Percentiles rank a stretch among this genome's conserved stretches.
Evolutionary conservation across 345 rosid species (phyloP).

Genomic region (Lepidium africanum): DNA sequence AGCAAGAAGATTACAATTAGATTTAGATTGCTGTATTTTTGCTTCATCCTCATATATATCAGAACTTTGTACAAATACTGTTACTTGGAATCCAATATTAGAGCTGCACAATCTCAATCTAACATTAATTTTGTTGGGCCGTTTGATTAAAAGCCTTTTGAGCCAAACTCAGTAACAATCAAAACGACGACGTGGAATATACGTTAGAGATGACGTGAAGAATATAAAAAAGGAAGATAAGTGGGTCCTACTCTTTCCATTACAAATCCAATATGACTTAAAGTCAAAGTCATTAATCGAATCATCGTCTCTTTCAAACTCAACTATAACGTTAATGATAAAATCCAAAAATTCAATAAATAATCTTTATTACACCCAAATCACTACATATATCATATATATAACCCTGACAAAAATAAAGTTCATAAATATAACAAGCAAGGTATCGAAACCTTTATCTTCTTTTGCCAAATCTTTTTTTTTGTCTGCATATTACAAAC

Average conservation of each 20-base stretch:
- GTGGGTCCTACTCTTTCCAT: slow-evolving; percentile 3
- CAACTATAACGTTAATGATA: neutral
- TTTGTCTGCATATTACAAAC: neutral
- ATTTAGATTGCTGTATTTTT: neutral
- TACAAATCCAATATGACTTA: slow-evolving; percentile 15
- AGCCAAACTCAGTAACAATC: neutral
- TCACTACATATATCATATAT: no score
- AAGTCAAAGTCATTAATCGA: slow-evolving; percentile 13
- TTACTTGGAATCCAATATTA: neutral
- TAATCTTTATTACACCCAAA: no score
- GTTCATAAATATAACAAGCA: slow-evolving; percentile 13
- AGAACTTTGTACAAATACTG: neutral
- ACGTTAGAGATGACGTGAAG: slow-evolving; percentile 6
- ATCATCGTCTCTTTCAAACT: slow-evolving; percentile 14
- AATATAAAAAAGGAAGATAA: neutral
- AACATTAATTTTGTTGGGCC: neutral
- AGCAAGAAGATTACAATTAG: neutral
- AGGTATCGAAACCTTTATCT: slow-evolving; percentile 7
- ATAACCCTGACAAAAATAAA: neutral
- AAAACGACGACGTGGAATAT: slow-evolving; percentile 5
- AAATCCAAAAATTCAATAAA: neutral
- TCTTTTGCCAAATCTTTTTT: neutral
- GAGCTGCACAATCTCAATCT: no score
- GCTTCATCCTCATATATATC: neutral
- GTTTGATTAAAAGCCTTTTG: neutral